phyloP scores from a whole-genome alignment of 371 early-diverging fungal species.

The Actinomortierella wolfii region DNA sequence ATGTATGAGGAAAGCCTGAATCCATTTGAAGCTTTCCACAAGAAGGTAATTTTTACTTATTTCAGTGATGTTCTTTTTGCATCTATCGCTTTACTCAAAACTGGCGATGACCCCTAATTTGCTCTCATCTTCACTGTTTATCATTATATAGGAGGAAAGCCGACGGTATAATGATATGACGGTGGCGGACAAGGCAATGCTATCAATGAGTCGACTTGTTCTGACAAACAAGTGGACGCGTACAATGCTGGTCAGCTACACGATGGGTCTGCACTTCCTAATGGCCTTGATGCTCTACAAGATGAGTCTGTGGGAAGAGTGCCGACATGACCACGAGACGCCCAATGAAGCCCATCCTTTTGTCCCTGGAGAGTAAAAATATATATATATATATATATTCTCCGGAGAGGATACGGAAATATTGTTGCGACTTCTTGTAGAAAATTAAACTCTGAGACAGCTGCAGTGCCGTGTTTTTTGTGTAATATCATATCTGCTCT shows the following conservation, averaged over 20 bases:
- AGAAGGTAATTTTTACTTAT: constrained; percentile 49
- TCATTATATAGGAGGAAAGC: constrained; percentile 60
- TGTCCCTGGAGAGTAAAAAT: constrained; percentile 15
- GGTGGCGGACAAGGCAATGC: constrained; percentile 75
- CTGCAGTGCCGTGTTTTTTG: too few species aligned
- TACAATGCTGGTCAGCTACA: constrained; percentile 72
- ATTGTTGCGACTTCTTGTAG: too few species aligned
- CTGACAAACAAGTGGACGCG: constrained; percentile 77
- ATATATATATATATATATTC: too few species aligned
- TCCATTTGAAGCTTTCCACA: constrained; percentile 86
- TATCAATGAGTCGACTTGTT: constrained; percentile 69
- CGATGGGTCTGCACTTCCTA: constrained; percentile 74
- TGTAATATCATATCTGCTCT: too few species aligned
- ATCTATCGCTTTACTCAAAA: neutral
- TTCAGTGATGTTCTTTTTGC: neutral
- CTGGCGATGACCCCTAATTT: neutral
- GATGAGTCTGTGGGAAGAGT: constrained; percentile 71
- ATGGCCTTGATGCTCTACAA: constrained; percentile 77
- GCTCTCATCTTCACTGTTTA: too few species aligned
- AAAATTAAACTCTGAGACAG: too few species aligned
- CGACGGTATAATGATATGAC: constrained; percentile 76
- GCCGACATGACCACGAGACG: constrained; percentile 67
- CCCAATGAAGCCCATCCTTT: constrained; percentile 47
- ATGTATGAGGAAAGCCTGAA: constrained; percentile 88
- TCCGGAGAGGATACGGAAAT: too few species aligned